phyloP scores from a whole-genome alignment of 768 basidiomycete genomes.

The Tulasnella sp. region DNA sequence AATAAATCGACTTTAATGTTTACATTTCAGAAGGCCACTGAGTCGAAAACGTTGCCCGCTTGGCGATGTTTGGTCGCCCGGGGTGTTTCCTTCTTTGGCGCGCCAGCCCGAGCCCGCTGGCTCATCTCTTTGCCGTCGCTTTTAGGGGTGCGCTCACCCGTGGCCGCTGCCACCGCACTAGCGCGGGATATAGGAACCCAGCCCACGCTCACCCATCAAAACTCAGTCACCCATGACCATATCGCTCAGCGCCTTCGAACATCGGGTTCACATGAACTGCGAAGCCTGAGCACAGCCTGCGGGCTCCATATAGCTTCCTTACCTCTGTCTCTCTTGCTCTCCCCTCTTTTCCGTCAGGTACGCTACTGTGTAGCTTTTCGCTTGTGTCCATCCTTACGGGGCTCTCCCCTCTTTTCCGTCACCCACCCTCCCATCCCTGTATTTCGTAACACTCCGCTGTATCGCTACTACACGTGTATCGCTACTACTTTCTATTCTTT shows the following conservation, averaged over 20 bases:
- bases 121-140: background rate
- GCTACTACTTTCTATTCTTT: too few relatives aligned
- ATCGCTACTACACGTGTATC: too few relatives aligned
- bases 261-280: background rate
- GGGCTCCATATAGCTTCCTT: background rate
- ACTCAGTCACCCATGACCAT: too few relatives aligned
- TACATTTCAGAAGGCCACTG: constrained; percentile 3
- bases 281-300: background rate
- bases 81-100: background rate
- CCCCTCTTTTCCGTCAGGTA: background rate
- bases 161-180: background rate
- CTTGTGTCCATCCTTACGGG: background rate
- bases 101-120: background rate
- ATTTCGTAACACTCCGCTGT: too few relatives aligned
- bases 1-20: background rate
- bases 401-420: constrained; percentile 11
- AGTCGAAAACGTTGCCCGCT: background rate
- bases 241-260: background rate
- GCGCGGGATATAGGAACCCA: background rate
- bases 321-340: background rate
- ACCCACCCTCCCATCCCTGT: background rate
- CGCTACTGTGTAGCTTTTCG: background rate
- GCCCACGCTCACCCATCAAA: background rate
- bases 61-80: constrained; percentile 6
- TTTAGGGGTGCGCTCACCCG: background rate